Conservation (phyloP, 2,329 filamentous ascomycete species). For the Chaetomiaceae sp. region DNA sequence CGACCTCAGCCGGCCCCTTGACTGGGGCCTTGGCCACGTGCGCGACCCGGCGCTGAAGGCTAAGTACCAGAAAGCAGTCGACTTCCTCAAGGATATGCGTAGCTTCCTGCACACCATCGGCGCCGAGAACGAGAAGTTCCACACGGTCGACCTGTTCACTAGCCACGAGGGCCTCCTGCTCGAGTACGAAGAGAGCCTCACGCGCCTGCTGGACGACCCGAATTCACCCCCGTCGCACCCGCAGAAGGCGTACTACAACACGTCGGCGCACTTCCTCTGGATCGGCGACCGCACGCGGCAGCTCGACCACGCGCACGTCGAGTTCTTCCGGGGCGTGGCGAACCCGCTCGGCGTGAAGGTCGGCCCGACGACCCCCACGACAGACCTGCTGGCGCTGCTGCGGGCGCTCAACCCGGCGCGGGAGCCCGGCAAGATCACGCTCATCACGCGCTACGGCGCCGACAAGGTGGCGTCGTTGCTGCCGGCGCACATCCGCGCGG, state of each 20-base stretch:
- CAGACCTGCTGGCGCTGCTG: conserved; percentile 72
- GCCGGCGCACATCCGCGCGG: conserved; percentile 79
- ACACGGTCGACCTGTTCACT: conserved; percentile 91
- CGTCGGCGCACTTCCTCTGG: conserved; percentile 95
- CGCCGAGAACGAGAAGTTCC: conserved; percentile 73
- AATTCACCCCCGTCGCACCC: conserved; percentile 35
- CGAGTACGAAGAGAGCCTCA: conserved; percentile 88
- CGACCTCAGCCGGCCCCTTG: conserved; percentile 84
- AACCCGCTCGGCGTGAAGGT: conserved; percentile 98
- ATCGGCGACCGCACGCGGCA: conserved; percentile 95
- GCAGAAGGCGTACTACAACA: conserved; percentile 75
- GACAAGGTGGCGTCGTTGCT: conserved; percentile 68
- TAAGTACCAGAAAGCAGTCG: conserved; percentile 80
- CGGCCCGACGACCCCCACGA: conserved; percentile 71
- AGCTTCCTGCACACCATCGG: conserved; percentile 94
- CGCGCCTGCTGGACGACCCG: conserved; percentile 57
- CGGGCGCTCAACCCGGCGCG: conserved; percentile 75
- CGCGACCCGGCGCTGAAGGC: conserved; percentile 74
- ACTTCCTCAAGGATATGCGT: conserved; percentile 81
- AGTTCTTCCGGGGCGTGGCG: conserved; percentile 93
- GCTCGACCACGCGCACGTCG: conserved; percentile 86
- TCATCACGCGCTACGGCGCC: conserved; percentile 93
- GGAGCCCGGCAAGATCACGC: conserved; percentile 86
- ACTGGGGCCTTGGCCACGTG: conserved; percentile 93
- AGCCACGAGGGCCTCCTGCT: conserved; percentile 91